phyloP scores from a whole-genome alignment of 2,329 filamentous ascomycete genomes.

The Verticillium nonalfalfae region DNA sequence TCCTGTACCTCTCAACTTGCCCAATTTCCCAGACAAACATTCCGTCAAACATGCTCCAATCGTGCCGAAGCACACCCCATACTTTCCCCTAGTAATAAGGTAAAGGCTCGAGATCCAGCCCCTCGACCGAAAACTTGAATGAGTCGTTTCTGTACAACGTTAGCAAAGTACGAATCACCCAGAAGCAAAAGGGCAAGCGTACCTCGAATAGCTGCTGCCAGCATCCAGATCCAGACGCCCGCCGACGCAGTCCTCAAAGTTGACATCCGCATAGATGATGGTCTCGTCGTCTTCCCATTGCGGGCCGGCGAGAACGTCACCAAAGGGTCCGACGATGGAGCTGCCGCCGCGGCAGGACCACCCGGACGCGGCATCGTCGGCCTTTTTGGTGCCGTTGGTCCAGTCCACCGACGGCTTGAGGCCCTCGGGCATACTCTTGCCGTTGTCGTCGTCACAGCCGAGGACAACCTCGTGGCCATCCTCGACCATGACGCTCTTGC shows the following conservation, averaged over 20 bases:
- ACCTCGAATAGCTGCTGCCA: slow-evolving; percentile 78
- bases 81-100: slow-evolving; percentile 32
- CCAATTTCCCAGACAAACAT: too few relatives aligned
- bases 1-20: too few relatives aligned
- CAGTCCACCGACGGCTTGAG: slow-evolving; percentile 1
- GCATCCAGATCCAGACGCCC: slow-evolving; percentile 79
- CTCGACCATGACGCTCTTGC: slow-evolving; percentile 40
- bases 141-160: slow-evolving; percentile 43
- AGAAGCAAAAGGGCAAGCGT: slow-evolving; percentile 22
- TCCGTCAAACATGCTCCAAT: too few relatives aligned
- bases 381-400: background rate
- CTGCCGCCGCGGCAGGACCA: slow-evolving; percentile 73
- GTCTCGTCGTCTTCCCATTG: slow-evolving; percentile 74
- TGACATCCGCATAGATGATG: slow-evolving; percentile 65
- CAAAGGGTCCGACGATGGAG: slow-evolving; percentile 72
- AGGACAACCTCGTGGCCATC: slow-evolving; percentile 51
- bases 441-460: slow-evolving; percentile 19
- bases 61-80: too few relatives aligned
- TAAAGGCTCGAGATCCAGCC: slow-evolving; percentile 50
- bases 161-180: background rate
- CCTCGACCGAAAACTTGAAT: slow-evolving; percentile 54
- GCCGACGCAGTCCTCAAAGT: slow-evolving; percentile 81
- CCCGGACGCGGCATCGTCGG: slow-evolving; percentile 15
- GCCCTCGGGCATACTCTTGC: slow-evolving; percentile 3
- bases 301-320: slow-evolving; percentile 73